Evolutionary conservation across 2,329 filamentous ascomycete genomes (phyloP).

Genomic region (Monosporascus sp.): DNA sequence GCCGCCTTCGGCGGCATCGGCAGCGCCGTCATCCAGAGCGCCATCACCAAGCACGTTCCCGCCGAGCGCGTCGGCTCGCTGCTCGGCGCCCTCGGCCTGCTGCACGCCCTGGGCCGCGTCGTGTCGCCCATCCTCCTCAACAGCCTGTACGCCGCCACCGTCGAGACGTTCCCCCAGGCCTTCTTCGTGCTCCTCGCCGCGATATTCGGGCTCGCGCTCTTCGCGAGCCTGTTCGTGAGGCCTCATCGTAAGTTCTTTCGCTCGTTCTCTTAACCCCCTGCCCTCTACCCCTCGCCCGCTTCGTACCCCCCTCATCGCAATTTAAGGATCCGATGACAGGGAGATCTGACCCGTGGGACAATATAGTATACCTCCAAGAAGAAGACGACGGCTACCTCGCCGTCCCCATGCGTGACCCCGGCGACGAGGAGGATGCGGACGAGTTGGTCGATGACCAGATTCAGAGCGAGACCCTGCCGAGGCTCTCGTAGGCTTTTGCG

Average conservation of each 20-base stretch:
- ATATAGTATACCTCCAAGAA: conserved; percentile 21
- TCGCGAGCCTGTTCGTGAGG: conserved; percentile 64
- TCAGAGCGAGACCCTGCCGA: conserved; percentile 13
- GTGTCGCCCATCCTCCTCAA: conserved; percentile 80
- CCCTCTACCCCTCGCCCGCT: neutral
- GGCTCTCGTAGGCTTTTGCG: conserved; percentile 2
- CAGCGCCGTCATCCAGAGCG: conserved; percentile 75
- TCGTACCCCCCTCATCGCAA: neutral
- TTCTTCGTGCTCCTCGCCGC: conserved; percentile 71
- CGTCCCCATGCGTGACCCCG: conserved; percentile 13
- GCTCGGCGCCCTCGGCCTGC: conserved; percentile 79
- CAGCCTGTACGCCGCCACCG: conserved; percentile 76
- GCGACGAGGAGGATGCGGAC: conserved; percentile 5
- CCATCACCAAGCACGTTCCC: conserved; percentile 87
- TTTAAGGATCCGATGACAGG: neutral
- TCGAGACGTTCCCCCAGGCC: conserved; percentile 70
- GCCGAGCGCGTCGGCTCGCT: conserved; percentile 75
- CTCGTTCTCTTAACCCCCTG: too few relatives aligned
- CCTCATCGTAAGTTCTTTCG: conserved; percentile 60
- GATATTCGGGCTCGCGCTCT: conserved; percentile 61
- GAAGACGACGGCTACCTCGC: conserved; percentile 15
- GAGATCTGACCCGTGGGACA: neutral
- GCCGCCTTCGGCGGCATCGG: conserved; percentile 79
- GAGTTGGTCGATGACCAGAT: conserved; percentile 12
- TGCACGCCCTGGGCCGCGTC: conserved; percentile 78